These are phyloP conservation scores for Sonneratia alba DNA, from an alignment of 345 rosid genomes.

Conservation along the genomic window DNA sequence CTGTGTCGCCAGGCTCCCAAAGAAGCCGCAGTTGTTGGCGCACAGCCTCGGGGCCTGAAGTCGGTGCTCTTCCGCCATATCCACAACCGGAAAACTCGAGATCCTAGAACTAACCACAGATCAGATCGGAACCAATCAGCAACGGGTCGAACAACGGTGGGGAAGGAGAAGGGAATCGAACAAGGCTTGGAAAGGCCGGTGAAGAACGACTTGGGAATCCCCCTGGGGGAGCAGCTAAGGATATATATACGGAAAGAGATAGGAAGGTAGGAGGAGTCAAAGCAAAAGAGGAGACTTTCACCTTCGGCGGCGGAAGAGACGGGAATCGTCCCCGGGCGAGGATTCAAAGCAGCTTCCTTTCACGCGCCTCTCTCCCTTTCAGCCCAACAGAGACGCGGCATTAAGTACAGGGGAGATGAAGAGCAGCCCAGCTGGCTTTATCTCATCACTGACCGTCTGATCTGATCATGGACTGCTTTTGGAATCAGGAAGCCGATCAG, in stretches of 20 bases:
- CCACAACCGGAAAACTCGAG: not conserved
- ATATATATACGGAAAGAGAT: too few relatives aligned
- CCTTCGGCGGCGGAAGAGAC: too few relatives aligned
- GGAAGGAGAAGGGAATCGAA: not conserved
- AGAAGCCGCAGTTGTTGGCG: conserved; percentile 83
- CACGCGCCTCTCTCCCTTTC: not conserved
- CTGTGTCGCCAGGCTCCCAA: conserved; percentile 65
- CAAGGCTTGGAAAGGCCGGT: not conserved
- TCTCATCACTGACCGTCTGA: too few relatives aligned
- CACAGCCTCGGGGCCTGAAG: conserved; percentile 54
- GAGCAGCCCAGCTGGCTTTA: too few relatives aligned
- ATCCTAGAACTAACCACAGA: not conserved
- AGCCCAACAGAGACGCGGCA: too few relatives aligned
- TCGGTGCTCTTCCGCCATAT: conserved; percentile 59
- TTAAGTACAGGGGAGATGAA: too few relatives aligned
- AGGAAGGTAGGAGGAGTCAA: not conserved
- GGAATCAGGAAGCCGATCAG: too few relatives aligned
- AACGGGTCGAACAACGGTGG: not conserved
- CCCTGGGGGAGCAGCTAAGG: not conserved
- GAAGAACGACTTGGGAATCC: not conserved
- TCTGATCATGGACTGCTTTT: too few relatives aligned
- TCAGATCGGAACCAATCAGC: not conserved
- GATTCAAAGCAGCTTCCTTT: not conserved
- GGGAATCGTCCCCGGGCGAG: not conserved
- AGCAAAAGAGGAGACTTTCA: not conserved